Evolutionary conservation across 2,329 filamentous ascomycete genomes (phyloP), one percentile per base, ranked within the genome.

Genomic region (Fusarium sp.): DNA sequence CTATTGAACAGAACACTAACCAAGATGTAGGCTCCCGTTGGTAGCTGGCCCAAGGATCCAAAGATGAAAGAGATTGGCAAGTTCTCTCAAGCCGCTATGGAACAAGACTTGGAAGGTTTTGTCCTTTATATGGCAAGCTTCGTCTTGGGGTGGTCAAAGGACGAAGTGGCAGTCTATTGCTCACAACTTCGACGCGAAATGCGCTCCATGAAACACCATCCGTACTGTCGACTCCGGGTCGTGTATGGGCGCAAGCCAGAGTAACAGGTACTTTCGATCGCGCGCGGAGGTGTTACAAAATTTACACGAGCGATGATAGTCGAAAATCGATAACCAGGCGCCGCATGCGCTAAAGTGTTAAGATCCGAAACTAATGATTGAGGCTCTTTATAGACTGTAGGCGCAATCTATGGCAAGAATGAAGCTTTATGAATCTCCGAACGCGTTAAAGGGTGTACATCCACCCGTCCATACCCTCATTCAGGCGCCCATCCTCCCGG

Each of bases 91-190:
- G 58, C 53, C 1, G 63, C 63, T 0, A 66, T 52, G 54, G 54
- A 59, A 10, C 45, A 59, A 15, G 58, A 61, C n/a, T 22, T 61
- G 31, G 58, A 61, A 24, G 58, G 58, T 0, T 61, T 58, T 17
- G 58, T 61, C 13, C 53, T 61, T 5, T 61, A 61, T 4, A 61
- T 61, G 51, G 58, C 58, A 50, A 66, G 63, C 8, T 39, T 50
- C 8, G 62, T 66, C 7, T 5, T 66, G 10, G 63, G 62, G 1
- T 66, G 63, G 63, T 66, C 63, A 0, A 49, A 42, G 14, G 63
- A 66, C 8, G 55, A 66, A 18, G 63, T 66, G 1, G 36, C 17
- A 2, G 45, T 66, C 15, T 66, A 66, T 36, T 66, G 63, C n/a
- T 61, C 63, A 6, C 63, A 66, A 9, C 56, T 66, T 11, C 44